Conservation (phyloP, 352 stramenopile genomes). For the Pythium brassicae region DNA sequence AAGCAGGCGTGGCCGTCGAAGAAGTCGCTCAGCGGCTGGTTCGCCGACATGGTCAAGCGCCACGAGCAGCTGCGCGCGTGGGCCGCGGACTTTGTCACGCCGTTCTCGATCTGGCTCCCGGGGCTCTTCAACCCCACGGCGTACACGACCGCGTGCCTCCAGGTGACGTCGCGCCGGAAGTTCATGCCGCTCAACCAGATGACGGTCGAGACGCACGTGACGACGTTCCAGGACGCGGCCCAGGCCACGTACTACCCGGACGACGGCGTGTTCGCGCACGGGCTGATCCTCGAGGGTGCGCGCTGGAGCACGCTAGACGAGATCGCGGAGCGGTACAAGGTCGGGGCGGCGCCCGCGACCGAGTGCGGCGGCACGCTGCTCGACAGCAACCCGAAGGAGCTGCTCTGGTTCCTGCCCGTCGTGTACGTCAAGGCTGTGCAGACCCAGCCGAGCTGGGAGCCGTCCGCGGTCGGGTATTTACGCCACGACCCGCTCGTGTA, state of each 20-base stretch:
- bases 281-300: constrained; percentile 95
- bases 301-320: constrained; percentile 90
- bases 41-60: constrained; percentile 91
- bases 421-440: constrained; percentile 96
- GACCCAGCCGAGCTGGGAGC: constrained; percentile 92
- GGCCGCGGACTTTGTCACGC: constrained; percentile 90
- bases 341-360: constrained; percentile 77
- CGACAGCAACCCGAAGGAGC: constrained; percentile 95
- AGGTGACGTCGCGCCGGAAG: constrained; percentile 92
- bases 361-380: constrained; percentile 87
- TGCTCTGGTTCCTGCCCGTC: constrained; percentile 90
- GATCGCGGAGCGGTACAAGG: constrained; percentile 84
- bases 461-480: constrained; percentile 94
- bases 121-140: constrained; percentile 95
- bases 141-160: constrained; percentile 94
- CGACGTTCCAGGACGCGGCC: constrained; percentile 87
- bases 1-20: constrained; percentile 95
- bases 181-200: constrained; percentile 94
- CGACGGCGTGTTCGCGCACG: constrained; percentile 94
- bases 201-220: constrained; percentile 95
- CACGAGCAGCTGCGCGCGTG: constrained; percentile 87
- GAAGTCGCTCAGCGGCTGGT: constrained; percentile 91
- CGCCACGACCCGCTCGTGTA: constrained; percentile 91
- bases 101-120: constrained; percentile 93
- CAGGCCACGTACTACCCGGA: constrained; percentile 79